A percentile compares a stretch with the other conserved stretches of the same genome.
Evolutionary conservation across 2,329 filamentous ascomycete genomes (phyloP).

Genomic region (Aspergillus terreus): DNA sequence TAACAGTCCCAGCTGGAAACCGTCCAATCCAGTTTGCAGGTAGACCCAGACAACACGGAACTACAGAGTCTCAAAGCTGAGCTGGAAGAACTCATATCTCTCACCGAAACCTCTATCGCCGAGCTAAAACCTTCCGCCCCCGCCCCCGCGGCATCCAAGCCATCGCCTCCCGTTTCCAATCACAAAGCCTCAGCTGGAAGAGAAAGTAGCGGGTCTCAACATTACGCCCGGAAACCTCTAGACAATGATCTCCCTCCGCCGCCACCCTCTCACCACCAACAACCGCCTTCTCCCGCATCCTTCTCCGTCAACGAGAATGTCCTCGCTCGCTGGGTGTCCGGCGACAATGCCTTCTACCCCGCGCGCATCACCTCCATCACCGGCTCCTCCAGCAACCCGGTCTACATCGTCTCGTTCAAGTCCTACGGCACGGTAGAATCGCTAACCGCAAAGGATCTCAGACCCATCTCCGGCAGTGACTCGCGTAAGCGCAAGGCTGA

Average conservation of each 20-base stretch:
- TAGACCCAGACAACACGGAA: slow-evolving; percentile 76
- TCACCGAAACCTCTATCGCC: slow-evolving; percentile 75
- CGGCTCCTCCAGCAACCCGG: slow-evolving; percentile 81
- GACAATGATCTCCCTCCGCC: no score
- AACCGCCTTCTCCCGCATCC: slow-evolving; percentile 44
- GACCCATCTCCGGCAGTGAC: slow-evolving; percentile 65
- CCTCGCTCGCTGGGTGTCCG: slow-evolving; percentile 84
- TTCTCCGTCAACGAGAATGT: slow-evolving; percentile 89
- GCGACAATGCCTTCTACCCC: slow-evolving; percentile 86
- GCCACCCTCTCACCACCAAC: not conserved
- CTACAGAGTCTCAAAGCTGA: slow-evolving; percentile 73
- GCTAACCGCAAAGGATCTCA: slow-evolving; percentile 75
- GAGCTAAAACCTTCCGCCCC: slow-evolving; percentile 65
- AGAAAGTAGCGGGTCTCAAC: slow-evolving; percentile 41
- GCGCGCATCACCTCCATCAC: slow-evolving; percentile 92
- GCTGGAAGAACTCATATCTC: slow-evolving; percentile 74
- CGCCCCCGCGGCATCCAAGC: slow-evolving; percentile 47
- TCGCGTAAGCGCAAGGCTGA: slow-evolving; percentile 83
- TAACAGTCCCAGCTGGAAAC: slow-evolving; percentile 64
- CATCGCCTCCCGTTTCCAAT: slow-evolving; percentile 51
- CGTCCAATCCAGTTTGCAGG: slow-evolving; percentile 69
- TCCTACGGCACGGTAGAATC: slow-evolving; percentile 80
- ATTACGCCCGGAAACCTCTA: no score
- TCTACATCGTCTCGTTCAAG: slow-evolving; percentile 95
- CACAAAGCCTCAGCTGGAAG: slow-evolving; percentile 66